A percentile compares a stretch with the other conserved stretches of the same genome.
These are phyloP conservation scores for Diaporthe batatas DNA, from an alignment of 2,329 filamentous ascomycete genomes.

Conservation along the genomic window DNA sequence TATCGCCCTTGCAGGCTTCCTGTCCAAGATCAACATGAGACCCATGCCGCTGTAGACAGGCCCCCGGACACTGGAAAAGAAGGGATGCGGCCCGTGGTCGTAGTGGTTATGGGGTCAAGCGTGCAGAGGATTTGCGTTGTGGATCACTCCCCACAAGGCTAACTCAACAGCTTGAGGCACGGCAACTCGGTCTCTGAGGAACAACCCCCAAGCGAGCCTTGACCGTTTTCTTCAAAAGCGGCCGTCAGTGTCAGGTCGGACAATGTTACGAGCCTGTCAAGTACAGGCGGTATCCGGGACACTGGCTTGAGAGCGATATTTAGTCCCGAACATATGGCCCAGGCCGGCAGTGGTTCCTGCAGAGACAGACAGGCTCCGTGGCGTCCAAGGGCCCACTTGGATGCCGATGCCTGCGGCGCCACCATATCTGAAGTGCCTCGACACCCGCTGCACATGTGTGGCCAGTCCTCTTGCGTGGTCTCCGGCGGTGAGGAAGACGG, in stretches of 20 bases:
- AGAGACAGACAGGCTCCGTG: no score
- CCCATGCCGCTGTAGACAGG: not conserved
- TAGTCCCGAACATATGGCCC: no score
- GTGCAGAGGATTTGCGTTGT: slow-evolving; percentile 1
- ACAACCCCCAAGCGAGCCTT: not conserved
- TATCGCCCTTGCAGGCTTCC: not conserved
- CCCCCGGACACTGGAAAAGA: not conserved
- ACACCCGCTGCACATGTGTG: no score
- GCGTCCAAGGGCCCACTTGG: no score
- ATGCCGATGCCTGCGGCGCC: no score
- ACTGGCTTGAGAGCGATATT: no score
- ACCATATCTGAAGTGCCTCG: no score
- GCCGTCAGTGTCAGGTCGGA: no score
- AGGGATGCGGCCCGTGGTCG: slow-evolving; percentile 14
- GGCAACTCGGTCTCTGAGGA: not conserved
- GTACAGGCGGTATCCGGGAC: no score
- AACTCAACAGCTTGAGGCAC: slow-evolving; percentile 6
- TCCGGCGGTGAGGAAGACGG: no score
- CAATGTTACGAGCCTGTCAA: not conserved
- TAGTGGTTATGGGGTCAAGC: not conserved
- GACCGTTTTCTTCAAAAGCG: not conserved
- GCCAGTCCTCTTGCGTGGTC: no score
- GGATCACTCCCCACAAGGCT: not conserved
- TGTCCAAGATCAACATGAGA: not conserved
- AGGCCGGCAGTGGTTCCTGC: no score